These are phyloP conservation scores for Fusarium nelsonii DNA, from an alignment of 2,329 filamentous ascomycete genomes.

Conservation along the genomic window DNA sequence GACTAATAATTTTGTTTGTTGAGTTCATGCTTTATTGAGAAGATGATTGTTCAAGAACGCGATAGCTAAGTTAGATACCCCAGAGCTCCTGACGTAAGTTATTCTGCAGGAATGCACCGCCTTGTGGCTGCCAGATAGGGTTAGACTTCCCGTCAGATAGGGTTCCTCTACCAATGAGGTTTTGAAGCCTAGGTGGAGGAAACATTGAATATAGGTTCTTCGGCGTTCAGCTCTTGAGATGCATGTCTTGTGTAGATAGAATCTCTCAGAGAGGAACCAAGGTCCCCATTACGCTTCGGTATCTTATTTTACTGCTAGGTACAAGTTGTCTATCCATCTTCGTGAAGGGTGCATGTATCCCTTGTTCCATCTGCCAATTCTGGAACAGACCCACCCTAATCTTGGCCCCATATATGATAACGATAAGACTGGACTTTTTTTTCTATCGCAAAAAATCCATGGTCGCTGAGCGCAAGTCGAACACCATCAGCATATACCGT, in stretches of 20 bases:
- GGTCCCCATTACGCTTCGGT: no score
- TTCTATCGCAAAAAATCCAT: conserved; percentile 44
- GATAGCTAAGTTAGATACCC: conserved; percentile 2
- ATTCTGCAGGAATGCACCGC: conserved; percentile 39
- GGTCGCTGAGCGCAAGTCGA: conserved; percentile 17
- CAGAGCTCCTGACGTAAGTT: conserved; percentile 31
- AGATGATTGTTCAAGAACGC: conserved; percentile 3
- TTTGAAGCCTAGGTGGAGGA: not conserved
- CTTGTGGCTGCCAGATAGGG: not conserved
- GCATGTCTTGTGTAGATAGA: no score
- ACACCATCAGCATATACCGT: conserved; percentile 34
- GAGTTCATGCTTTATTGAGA: conserved; percentile 26
- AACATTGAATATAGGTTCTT: not conserved
- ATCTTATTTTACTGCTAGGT: no score
- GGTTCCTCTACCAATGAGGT: not conserved
- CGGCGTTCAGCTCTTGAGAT: not conserved
- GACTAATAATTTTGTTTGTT: conserved; percentile 24
- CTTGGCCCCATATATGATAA: conserved; percentile 39
- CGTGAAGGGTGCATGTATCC: no score
- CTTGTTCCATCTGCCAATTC: not conserved
- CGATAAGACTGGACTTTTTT: conserved; percentile 47
- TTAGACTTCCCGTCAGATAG: conserved; percentile 11
- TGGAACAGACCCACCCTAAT: not conserved
- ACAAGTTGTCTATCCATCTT: no score
- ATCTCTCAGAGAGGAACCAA: no score